Evolutionary conservation across 768 basidiomycete species (phyloP).

Genomic region (Astraeus odoratus): DNA sequence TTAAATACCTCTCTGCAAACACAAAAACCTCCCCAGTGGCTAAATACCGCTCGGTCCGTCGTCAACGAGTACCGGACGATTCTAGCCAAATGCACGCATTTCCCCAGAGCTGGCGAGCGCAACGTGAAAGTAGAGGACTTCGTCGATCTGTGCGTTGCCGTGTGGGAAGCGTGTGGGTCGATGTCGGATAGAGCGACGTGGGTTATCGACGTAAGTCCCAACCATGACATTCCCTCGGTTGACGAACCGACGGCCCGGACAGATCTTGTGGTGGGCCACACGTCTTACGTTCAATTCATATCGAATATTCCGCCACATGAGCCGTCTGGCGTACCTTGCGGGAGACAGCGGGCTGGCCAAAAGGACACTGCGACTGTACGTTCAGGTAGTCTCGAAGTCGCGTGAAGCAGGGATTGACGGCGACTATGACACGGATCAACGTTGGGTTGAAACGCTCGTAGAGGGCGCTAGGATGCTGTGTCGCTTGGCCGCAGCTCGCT

Average conservation of each 20-base stretch:
- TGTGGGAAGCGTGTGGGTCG: slow-evolving; percentile 74
- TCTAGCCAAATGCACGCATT: slow-evolving; percentile 59
- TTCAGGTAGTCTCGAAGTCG: slow-evolving; percentile 79
- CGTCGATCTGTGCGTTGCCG: slow-evolving; percentile 68
- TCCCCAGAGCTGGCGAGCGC: slow-evolving; percentile 75
- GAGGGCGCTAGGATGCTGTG: slow-evolving; percentile 77
- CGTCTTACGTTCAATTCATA: slow-evolving; percentile 91
- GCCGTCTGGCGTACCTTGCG: slow-evolving; percentile 57
- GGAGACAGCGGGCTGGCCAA: slow-evolving; percentile 59
- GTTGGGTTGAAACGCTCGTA: slow-evolving; percentile 74
- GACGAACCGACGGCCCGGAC: slow-evolving; percentile 4
- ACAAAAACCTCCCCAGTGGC: slow-evolving; percentile 45
- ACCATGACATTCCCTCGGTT: neutral
- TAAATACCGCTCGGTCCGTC: slow-evolving; percentile 56
- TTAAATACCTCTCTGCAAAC: slow-evolving; percentile 14
- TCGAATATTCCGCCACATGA: slow-evolving; percentile 78
- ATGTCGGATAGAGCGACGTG: slow-evolving; percentile 59
- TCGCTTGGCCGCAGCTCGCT: slow-evolving; percentile 35
- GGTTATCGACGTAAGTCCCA: slow-evolving; percentile 67
- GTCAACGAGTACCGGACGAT: slow-evolving; percentile 66
- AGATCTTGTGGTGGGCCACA: slow-evolving; percentile 94
- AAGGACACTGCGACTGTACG: slow-evolving; percentile 73
- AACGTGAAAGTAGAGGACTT: slow-evolving; percentile 80
- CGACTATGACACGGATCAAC: slow-evolving; percentile 56
- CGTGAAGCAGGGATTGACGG: slow-evolving; percentile 42